Conservation (phyloP, 495 filamentous ascomycete genomes). For the Xylaria grammica region DNA sequence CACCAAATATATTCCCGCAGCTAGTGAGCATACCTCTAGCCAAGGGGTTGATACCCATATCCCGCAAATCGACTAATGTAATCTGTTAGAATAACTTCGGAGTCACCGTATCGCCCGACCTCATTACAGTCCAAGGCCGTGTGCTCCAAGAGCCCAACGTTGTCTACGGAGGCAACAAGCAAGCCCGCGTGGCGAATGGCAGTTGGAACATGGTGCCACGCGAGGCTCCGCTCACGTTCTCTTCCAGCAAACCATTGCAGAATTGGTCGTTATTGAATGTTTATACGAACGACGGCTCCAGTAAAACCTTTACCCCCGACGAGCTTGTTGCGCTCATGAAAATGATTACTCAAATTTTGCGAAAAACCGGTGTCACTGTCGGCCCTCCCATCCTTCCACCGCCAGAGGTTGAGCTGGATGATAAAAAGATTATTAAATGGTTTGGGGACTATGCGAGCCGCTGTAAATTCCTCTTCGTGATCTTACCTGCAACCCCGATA, state of each 20-base stretch:
- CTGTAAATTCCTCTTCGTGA: slow-evolving; percentile 54
- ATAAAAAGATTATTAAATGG: slow-evolving; percentile 25
- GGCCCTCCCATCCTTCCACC: slow-evolving; percentile 4
- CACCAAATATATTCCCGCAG: slow-evolving; percentile 43
- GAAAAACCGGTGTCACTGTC: slow-evolving; percentile 22
- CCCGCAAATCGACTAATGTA: neutral
- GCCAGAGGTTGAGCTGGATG: slow-evolving; percentile 15
- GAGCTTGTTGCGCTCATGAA: slow-evolving; percentile 34
- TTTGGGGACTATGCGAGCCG: neutral
- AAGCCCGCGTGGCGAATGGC: neutral
- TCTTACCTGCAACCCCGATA: slow-evolving; percentile 57
- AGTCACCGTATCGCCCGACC: neutral
- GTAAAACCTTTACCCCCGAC: neutral
- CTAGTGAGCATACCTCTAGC: slow-evolving; percentile 40
- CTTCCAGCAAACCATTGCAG: neutral
- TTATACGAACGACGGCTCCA: neutral
- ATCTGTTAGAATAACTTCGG: slow-evolving; percentile 1
- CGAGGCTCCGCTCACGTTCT: slow-evolving; percentile 6
- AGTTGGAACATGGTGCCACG: slow-evolving; percentile 26
- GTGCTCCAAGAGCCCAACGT: slow-evolving; percentile 57
- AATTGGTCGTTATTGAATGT: slow-evolving; percentile 15
- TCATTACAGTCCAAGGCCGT: slow-evolving; percentile 58
- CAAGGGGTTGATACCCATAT: slow-evolving; percentile 45
- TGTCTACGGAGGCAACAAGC: neutral
- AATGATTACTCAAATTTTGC: slow-evolving; percentile 31